Base-by-base conservation (phyloP, 495 filamentous ascomycete species). In the Sordaria brevicollis region DNA sequence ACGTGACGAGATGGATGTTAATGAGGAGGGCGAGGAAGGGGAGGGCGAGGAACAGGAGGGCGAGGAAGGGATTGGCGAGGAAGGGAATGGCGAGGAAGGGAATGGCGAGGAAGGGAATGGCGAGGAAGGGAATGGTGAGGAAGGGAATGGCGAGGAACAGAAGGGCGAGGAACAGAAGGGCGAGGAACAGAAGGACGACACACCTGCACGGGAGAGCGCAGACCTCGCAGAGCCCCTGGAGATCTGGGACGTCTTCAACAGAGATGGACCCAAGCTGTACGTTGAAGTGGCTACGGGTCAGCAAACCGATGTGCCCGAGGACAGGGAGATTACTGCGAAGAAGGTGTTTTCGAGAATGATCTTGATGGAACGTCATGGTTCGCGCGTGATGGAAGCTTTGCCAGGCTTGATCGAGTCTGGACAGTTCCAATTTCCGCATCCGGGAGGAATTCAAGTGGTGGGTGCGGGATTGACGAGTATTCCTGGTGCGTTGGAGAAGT, bases 211-310 rank as follows among this genome's bases (percentile, higher is more conserved):
- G n/a, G n/a, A n/a, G n/a, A n/a, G n/a, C n/a, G n/a, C n/a, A 13
- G 36, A 37, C n/a, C n/a, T 54, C 7, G 73, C 70, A 4, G 76
- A 73, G 7, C 39, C 69, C 29, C 41, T 37, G 3, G 41, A 31
- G 6, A 11, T 76, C 7, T 78, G 70, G 19, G 72, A 62, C 4
- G 69, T 66, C 31, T 67, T 79, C 41, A 72, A 67, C 6, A 19
- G 70, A 29, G 72, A 70, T 19, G 80, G 82, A 7, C 76, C 79
- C 11, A 78, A 76, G 75, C 71, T 75, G 36, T 81, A 78, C 74
- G 73, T 73, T 5, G 68, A 77, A 5, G 76, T 83, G 17, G 68
- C 82, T 34, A 82, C 81, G 2, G 74, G 76, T 2, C 66, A 67
- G 54, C 71, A 75, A 67, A 65, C 76, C 5, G 19, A 68, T 9